Percentiles rank a stretch among this genome's conserved stretches.
Conservation (phyloP, 176 grass and related monocot genomes). For the Phoenix roebelenii region DNA sequence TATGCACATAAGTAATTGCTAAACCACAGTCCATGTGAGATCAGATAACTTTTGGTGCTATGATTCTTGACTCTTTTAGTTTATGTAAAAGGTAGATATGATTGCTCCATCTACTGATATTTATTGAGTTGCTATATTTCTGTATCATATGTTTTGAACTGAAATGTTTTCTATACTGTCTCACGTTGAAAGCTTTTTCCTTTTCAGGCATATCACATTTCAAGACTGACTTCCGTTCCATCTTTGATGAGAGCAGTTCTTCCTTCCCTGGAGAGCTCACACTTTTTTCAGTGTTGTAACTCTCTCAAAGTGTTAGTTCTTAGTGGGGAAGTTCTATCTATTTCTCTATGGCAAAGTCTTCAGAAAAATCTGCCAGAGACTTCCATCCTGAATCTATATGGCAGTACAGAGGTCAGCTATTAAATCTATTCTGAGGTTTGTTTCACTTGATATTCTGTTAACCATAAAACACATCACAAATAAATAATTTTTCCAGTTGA, state of each 20-base stretch:
- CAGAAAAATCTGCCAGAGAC: slow-evolving; percentile 43
- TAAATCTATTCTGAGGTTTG: slow-evolving; percentile 17
- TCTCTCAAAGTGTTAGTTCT: slow-evolving; percentile 65
- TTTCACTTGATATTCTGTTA: slow-evolving; percentile 15
- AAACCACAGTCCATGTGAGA: too few relatives aligned
- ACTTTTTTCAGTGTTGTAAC: slow-evolving; percentile 29
- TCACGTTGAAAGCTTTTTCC: background rate
- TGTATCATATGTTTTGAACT: too few relatives aligned
- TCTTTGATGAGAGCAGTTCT: slow-evolving; percentile 64
- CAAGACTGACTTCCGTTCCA: slow-evolving; percentile 74
- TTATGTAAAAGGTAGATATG: too few relatives aligned
- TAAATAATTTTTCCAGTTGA: too few relatives aligned
- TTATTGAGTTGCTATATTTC: too few relatives aligned
- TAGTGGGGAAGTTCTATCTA: slow-evolving; percentile 60
- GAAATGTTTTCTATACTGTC: background rate
- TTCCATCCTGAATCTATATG: slow-evolving; percentile 73
- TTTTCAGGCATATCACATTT: slow-evolving; percentile 52
- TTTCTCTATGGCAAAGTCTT: slow-evolving; percentile 57
- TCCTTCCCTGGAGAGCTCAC: slow-evolving; percentile 25
- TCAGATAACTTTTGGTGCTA: too few relatives aligned
- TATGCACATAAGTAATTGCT: too few relatives aligned
- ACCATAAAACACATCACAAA: background rate
- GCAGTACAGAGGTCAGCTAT: slow-evolving; percentile 73
- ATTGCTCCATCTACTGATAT: too few relatives aligned
- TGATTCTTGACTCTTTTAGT: too few relatives aligned